phyloP scores from a whole-genome alignment of 2,329 filamentous ascomycete species.

The Botrytis paeoniae region DNA sequence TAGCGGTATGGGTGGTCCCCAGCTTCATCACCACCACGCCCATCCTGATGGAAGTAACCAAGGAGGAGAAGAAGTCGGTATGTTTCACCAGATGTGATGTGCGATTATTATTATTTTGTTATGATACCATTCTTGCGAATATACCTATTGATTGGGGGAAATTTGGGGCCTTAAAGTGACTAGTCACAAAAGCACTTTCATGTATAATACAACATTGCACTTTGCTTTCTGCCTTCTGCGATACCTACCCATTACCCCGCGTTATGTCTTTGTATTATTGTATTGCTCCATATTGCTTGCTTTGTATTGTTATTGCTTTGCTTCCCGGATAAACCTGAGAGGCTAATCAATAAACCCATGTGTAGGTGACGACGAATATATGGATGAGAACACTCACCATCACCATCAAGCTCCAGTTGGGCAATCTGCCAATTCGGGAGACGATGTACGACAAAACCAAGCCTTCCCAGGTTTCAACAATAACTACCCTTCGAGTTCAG shows the following conservation, averaged over 20 bases:
- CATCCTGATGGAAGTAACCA: conserved; percentile 65
- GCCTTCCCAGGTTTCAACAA: conserved; percentile 69
- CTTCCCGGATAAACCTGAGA: conserved; percentile 35
- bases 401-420: conserved; percentile 60
- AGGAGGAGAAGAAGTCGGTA: conserved; percentile 85
- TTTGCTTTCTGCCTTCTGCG: conserved; percentile 33
- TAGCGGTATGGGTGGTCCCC: conserved; percentile 59
- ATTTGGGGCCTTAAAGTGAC: conserved; percentile 24
- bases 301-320: conserved; percentile 26
- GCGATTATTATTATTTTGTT: conserved; percentile 35
- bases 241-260: conserved; percentile 31
- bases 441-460: conserved; percentile 70
- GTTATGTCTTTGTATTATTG: conserved; percentile 34
- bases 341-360: conserved; percentile 36
- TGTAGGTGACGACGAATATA: conserved; percentile 60
- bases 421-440: conserved; percentile 49
- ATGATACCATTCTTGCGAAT: conserved; percentile 37
- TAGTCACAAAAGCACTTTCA: conserved; percentile 33
- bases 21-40: conserved; percentile 69
- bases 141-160: conserved; percentile 30
- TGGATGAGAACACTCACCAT: conserved; percentile 64
- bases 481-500: conserved; percentile 58
- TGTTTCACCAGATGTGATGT: conserved; percentile 78
- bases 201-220: conserved; percentile 41
- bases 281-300: conserved; percentile 27